These are phyloP conservation scores for Capsella bursapastoris DNA, from an alignment of 345 rosid genomes.

Conservation along the genomic window DNA sequence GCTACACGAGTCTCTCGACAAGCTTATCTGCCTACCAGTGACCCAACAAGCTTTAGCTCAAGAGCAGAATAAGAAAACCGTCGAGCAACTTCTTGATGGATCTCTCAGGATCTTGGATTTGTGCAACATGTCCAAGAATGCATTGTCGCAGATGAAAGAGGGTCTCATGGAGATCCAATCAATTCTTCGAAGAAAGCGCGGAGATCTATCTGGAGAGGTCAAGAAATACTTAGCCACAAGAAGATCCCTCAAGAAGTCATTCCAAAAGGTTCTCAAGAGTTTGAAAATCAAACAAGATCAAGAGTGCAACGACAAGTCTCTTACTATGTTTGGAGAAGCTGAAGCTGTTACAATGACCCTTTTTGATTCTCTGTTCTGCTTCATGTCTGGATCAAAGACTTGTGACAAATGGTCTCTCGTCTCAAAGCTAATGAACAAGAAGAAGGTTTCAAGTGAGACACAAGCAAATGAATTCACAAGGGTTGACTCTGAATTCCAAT, in stretches of 20 bases:
- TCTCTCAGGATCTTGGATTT: conserved; percentile 44
- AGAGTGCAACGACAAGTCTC: conserved; percentile 2
- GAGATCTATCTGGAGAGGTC: conserved; percentile 23
- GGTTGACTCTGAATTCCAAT: conserved; percentile 35
- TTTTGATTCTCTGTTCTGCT: conserved; percentile 42
- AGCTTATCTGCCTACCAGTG: conserved; percentile 35
- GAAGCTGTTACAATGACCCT: conserved; percentile 34
- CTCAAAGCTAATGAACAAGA: conserved; percentile 32
- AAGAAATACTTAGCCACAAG: conserved; percentile 32
- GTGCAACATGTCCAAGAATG: conserved; percentile 44
- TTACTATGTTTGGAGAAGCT: conserved; percentile 34
- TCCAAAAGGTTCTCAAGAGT: conserved; percentile 29
- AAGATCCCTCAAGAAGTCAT: conserved; percentile 30
- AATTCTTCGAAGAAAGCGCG: conserved; percentile 30
- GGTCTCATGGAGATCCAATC: conserved; percentile 43
- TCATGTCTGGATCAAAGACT: conserved; percentile 33
- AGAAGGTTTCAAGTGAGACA: background rate
- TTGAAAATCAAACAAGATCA: conserved; percentile 5
- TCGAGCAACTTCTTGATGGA: conserved; percentile 44
- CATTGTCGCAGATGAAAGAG: conserved; percentile 42
- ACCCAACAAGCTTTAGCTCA: conserved; percentile 40
- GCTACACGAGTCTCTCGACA: conserved; percentile 40
- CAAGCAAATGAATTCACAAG: conserved; percentile 26
- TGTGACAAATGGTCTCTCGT: conserved; percentile 21
- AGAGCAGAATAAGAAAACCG: conserved; percentile 25